A percentile compares a stretch with the other conserved stretches of the same genome.
Conservation (phyloP, 2,329 filamentous ascomycete species). For the Orbilia javanica region DNA sequence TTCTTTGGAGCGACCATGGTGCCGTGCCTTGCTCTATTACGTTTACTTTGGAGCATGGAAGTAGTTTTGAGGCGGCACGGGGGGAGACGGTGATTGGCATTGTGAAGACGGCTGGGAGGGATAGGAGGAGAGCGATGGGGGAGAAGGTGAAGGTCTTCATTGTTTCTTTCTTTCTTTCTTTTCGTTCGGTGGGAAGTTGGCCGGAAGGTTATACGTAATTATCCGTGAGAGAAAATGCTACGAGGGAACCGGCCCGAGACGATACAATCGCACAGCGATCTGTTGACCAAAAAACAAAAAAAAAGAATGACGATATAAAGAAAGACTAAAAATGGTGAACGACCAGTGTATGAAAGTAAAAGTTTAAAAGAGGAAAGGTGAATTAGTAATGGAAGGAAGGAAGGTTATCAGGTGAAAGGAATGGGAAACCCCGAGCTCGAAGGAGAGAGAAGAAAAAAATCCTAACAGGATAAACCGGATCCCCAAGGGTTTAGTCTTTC, state of each 20-base stretch:
- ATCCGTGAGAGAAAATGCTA: conserved; percentile 13
- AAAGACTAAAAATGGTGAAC: conserved; percentile 5
- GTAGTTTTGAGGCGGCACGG: not conserved
- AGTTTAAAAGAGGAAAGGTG: not conserved
- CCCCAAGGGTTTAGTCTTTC: not conserved
- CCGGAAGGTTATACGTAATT: not conserved
- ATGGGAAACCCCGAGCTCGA: not conserved
- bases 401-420: not conserved
- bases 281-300: not conserved
- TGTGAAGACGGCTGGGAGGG: not conserved
- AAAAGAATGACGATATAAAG: conserved; percentile 13
- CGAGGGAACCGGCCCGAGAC: conserved; percentile 20
- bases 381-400: not conserved
- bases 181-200: not conserved
- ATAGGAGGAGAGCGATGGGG: not conserved
- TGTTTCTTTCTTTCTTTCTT: too few species aligned
- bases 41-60: conserved; percentile 7
- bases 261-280: conserved; percentile 25
- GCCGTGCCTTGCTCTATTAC: conserved; percentile 50
- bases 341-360: conserved; percentile 5
- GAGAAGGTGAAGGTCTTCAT: not conserved
- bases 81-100: not conserved
- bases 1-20: conserved; percentile 62
- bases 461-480: not conserved
- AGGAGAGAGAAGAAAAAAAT: too few species aligned